Evolutionary conservation across 805 yeast genomes (phyloP).

Genomic region (Wickerhamomyces subpelliculosus): DNA sequence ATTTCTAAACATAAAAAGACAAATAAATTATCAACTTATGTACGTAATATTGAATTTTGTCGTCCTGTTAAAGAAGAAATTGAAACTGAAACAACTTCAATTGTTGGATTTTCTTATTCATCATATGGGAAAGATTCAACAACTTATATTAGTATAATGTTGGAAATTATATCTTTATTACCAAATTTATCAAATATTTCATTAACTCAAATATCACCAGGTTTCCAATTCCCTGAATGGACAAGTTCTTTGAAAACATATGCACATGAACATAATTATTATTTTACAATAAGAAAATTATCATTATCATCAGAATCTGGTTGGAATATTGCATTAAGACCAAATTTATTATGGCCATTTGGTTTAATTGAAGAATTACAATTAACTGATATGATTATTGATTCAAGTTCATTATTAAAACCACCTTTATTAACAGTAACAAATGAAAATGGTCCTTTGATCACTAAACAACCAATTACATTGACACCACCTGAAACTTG

Average conservation of each 20-base stretch:
- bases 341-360: conserved; percentile 39
- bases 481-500: conserved; percentile 14
- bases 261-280: conserved; percentile 19
- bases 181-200: conserved; percentile 37
- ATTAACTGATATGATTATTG: conserved; percentile 42
- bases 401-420: conserved; percentile 30
- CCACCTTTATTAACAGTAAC: conserved; percentile 19
- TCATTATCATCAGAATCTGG: conserved; percentile 37
- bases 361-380: conserved; percentile 36
- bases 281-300: conserved; percentile 26
- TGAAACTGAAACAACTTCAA: conserved; percentile 9
- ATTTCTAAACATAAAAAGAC: conserved; percentile 25
- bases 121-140: conserved; percentile 13
- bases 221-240: conserved; percentile 34
- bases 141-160: conserved; percentile 27
- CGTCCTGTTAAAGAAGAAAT: conserved; percentile 13
- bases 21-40: conserved; percentile 17
- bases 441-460: conserved; percentile 17
- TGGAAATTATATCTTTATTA: conserved; percentile 38
- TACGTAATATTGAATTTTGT: conserved; percentile 12
- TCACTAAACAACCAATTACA: conserved; percentile 13
- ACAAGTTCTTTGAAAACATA: conserved; percentile 19
- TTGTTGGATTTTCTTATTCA: conserved; percentile 18
- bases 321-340: conserved; percentile 46
- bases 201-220: conserved; percentile 42